A percentile compares a stretch with the other conserved stretches of the same genome.
These are phyloP conservation scores for Ampelocalamus luodianensis DNA, from an alignment of 176 grass and related monocot species.

Conservation along the genomic window DNA sequence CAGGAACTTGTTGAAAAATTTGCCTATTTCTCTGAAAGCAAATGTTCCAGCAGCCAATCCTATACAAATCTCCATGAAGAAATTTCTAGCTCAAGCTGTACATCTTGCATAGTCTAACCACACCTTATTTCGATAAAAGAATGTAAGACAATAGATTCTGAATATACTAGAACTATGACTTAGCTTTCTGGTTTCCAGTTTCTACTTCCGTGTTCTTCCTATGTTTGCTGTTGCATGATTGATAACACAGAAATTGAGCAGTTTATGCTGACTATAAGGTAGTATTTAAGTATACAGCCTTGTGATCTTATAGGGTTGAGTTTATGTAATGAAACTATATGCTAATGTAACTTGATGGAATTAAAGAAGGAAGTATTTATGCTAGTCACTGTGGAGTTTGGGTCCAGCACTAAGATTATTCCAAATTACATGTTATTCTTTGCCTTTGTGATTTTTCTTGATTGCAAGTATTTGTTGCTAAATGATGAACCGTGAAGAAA, in stretches of 20 bases:
- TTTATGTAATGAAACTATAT: not conserved
- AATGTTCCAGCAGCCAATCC: slow-evolving; percentile 1
- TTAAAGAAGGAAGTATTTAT: not conserved
- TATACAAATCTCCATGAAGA: slow-evolving; percentile 4
- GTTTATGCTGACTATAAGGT: not conserved
- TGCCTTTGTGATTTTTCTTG: not conserved
- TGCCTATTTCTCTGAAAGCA: not conserved
- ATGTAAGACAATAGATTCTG: not conserved
- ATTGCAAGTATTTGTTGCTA: not conserved
- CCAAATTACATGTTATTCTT: no score
- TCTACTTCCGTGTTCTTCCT: not conserved
- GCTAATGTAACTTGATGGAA: not conserved
- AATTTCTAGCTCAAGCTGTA: not conserved
- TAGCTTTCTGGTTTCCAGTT: not conserved
- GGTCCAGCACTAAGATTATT: not conserved
- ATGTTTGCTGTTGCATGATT: not conserved
- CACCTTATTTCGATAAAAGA: not conserved
- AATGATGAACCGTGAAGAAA: not conserved
- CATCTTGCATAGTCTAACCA: not conserved
- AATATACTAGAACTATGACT: not conserved
- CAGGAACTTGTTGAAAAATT: not conserved
- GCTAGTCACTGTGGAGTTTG: not conserved
- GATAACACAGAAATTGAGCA: slow-evolving; percentile 12
- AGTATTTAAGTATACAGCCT: slow-evolving; percentile 3
- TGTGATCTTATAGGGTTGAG: no score